Base-by-base conservation (phyloP, 1,139 yeast species). In the Geotrichum reessii region DNA sequence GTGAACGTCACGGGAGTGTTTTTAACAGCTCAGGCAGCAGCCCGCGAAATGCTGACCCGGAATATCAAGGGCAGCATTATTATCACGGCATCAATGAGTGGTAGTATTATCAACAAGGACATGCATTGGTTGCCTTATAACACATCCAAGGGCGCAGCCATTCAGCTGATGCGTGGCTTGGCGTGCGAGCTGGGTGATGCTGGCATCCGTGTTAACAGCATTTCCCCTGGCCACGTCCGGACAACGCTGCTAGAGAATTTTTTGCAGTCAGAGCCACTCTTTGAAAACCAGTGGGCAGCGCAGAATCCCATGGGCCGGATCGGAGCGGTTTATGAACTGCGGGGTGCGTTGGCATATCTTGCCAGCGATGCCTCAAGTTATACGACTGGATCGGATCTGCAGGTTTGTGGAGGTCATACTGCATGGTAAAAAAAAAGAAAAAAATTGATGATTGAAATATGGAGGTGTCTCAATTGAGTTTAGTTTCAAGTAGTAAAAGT, bases 351-450 rank as follows among this genome's bases (percentile, higher is more conserved):
- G 66, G 78, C 87, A 60, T 87, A 86, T 73, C 78, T 87, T 69
- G 87, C 91, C 47, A 81, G 87, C 22, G 72, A 78, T 50, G 95
- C 93, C 8, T 80, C 87, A 33, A 79, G 89, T 21, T 87, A 84
- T 75, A 86, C 93, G 49, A 87, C 95, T 19, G 96, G 95, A 62
- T 78, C 85, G 62, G 89, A 87, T 70, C 71, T 87, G 63, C 79
- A 84, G 60, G 91, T 87, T 57, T 93, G 88, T 67, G 96, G 96
- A 66, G 96, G 95, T 58, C 88, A 87, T 77, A 78, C 80, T 61
- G 78, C 81, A 61, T 80, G 83, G 82, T 81, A 69, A 55, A 49
- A 25, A n/a, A 21, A 44, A 17, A 47, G 19, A 49, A 9, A 12
- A 6, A 46, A 11, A n/a, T n/a, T n/a, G n/a, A n/a, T n/a, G n/a